Base-by-base conservation (phyloP, 169 alveolate genomes). In the Plasmodium cynomolgi region DNA sequence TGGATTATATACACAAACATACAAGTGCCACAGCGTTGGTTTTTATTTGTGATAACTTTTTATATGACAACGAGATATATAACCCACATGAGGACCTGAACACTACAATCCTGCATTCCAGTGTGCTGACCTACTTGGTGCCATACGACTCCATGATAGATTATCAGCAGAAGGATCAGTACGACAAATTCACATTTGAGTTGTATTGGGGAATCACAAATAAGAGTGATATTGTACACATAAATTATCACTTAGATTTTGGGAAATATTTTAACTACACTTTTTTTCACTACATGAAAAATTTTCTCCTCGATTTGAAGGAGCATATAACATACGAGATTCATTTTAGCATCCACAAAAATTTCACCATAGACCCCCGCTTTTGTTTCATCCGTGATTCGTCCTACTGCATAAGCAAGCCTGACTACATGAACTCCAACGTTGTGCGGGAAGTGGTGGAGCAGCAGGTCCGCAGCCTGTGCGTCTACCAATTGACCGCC, bases 211-310 rank as follows among this genome's bases (percentile, higher is more conserved):
- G 94, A 1, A 37, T 88, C 44, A 20, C 54, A 2, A 41, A 88
- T 0, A 88, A 88, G 82, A 88, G 84, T 20, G 94, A 88, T 80
- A 26, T 88, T 88, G 94, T 88, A 17, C 94, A 88, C 37, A 88
- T 88, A 37, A 39, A 58, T 56, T 88, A 88, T 80, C 82, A 88
- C 26, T 79, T 88, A 80, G 94, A 88, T 44, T 88, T 80, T 39
- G 94, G 94, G 13, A 88, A 88, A 71, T 88, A 88, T 80, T 88
- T 88, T 88, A 88, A 81, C 82, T 88, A 88, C 73, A 79, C 84
- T 80, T 88, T 88, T 80, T 88, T 88, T 74, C 31, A 62, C 6
- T 88, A 80, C 29, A 88, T 88, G 94, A 88, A 88, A 81, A 34
- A 79, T 20, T 88, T 88, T 26, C 47, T 88, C 1, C 58, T 88